Conservation (phyloP, 2,329 filamentous ascomycete genomes). For the Penicillium occitanis region DNA sequence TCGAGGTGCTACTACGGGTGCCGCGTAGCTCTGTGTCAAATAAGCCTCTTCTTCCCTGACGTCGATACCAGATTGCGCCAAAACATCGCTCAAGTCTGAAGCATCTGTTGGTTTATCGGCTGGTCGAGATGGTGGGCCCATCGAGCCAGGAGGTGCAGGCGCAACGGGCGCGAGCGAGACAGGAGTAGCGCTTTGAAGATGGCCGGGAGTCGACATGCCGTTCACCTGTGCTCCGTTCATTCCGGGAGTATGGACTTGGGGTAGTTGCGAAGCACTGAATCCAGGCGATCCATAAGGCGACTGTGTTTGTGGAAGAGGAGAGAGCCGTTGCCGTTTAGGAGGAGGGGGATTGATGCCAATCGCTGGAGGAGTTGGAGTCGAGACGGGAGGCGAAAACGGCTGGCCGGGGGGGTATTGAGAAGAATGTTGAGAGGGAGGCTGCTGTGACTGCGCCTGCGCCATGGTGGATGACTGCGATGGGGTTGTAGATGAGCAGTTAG, state of each 20-base stretch:
- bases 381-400: slow-evolving; percentile 63
- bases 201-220: slow-evolving; percentile 47
- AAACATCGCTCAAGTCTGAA: slow-evolving; percentile 76
- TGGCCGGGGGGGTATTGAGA: slow-evolving; percentile 38
- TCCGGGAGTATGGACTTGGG: slow-evolving; percentile 32
- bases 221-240: slow-evolving; percentile 52
- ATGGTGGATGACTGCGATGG: slow-evolving; percentile 41
- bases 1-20: slow-evolving; percentile 35
- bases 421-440: slow-evolving; percentile 35
- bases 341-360: slow-evolving; percentile 62
- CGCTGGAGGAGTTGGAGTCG: slow-evolving; percentile 57
- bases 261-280: slow-evolving; percentile 50
- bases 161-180: slow-evolving; percentile 21
- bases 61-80: slow-evolving; percentile 83
- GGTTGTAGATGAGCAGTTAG: background rate
- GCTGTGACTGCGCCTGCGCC: slow-evolving; percentile 62
- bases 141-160: slow-evolving; percentile 46
- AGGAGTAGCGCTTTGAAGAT: slow-evolving; percentile 32
- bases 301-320: slow-evolving; percentile 64
- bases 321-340: slow-evolving; percentile 70
- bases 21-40: slow-evolving; percentile 58
- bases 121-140: slow-evolving; percentile 64
- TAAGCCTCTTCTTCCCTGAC: slow-evolving; percentile 82
- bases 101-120: slow-evolving; percentile 53
- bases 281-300: slow-evolving; percentile 64